phyloP scores from a whole-genome alignment of 2,329 filamentous ascomycete genomes.

The Cyphellophora europaea region DNA sequence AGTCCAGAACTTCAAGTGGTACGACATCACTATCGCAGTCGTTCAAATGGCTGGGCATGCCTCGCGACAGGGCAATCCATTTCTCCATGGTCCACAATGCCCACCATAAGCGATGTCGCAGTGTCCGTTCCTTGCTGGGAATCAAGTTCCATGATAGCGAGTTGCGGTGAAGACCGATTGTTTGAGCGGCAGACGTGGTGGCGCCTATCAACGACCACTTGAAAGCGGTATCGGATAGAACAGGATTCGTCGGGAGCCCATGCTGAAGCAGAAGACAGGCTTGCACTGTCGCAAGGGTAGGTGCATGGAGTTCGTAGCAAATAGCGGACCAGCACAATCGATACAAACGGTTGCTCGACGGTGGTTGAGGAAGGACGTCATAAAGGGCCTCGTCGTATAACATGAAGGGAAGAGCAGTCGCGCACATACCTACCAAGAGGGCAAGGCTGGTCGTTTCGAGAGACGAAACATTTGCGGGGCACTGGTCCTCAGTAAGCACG shows the following conservation, averaged over 20 bases:
- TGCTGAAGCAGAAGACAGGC: slow-evolving; percentile 7
- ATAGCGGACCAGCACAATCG: slow-evolving; percentile 6
- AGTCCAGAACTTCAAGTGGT: slow-evolving; percentile 4
- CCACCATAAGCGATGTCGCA: slow-evolving; percentile 8
- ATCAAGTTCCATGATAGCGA: slow-evolving; percentile 3
- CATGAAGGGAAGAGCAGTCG: slow-evolving; percentile 24
- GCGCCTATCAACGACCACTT: slow-evolving; percentile 5
- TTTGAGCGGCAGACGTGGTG: slow-evolving; percentile 6
- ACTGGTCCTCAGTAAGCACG: slow-evolving; percentile 4
- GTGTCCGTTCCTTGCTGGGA: slow-evolving; percentile 3
- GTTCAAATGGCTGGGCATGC: slow-evolving; percentile 5
- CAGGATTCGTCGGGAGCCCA: slow-evolving; percentile 2
- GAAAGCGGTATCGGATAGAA: slow-evolving; percentile 6
- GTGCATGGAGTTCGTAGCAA: slow-evolving; percentile 6
- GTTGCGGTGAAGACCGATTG: slow-evolving; percentile 5
- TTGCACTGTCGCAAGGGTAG: slow-evolving; percentile 6
- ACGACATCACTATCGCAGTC: slow-evolving; percentile 5
- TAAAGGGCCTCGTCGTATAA: slow-evolving; percentile 20
- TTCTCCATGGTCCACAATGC: slow-evolving; percentile 7
- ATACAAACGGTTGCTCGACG: slow-evolving; percentile 7
- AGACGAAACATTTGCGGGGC: slow-evolving; percentile 1
- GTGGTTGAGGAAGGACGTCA: slow-evolving; percentile 5
- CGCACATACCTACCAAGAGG: slow-evolving; percentile 25
- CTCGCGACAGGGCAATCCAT: slow-evolving; percentile 6
- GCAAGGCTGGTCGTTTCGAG: slow-evolving; percentile 2